These are phyloP conservation scores for Galeopsis tetrahit DNA, from an alignment of 257 asterid species.

Conservation along the genomic window DNA sequence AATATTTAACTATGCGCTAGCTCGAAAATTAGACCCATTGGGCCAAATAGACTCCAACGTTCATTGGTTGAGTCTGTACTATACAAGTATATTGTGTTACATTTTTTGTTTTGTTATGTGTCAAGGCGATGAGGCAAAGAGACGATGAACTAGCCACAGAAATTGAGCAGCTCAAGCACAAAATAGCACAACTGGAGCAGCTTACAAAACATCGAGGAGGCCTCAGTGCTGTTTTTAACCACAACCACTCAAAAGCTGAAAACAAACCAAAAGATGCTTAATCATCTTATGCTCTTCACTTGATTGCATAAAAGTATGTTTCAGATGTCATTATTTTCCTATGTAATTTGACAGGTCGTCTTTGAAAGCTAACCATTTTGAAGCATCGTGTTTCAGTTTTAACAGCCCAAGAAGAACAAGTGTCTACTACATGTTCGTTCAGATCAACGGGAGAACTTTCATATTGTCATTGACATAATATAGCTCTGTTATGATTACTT, in stretches of 20 bases:
- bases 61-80: not conserved
- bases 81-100: not conserved
- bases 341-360: slow-evolving; percentile 2
- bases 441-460: not conserved
- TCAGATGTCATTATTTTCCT: not conserved
- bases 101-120: slow-evolving; percentile 11
- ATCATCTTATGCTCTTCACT: not conserved
- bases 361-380: slow-evolving; percentile 6
- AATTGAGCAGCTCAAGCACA: slow-evolving; percentile 57
- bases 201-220: slow-evolving; percentile 44
- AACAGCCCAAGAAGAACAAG: not conserved
- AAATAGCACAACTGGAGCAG: slow-evolving; percentile 54
- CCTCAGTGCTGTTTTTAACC: slow-evolving; percentile 37
- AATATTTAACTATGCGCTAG: not conserved
- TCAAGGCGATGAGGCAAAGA: slow-evolving; percentile 57
- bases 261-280: slow-evolving; percentile 35
- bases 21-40: not conserved
- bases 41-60: not conserved
- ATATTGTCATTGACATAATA: not conserved
- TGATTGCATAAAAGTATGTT: not conserved
- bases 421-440: not conserved
- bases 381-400: not conserved
- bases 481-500: not conserved
- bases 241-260: slow-evolving; percentile 35
- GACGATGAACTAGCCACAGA: slow-evolving; percentile 67